Evolutionary conservation across 768 basidiomycete genomes (phyloP), one percentile per base, ranked within the genome.

Genomic region (Podaxis sp.): DNA sequence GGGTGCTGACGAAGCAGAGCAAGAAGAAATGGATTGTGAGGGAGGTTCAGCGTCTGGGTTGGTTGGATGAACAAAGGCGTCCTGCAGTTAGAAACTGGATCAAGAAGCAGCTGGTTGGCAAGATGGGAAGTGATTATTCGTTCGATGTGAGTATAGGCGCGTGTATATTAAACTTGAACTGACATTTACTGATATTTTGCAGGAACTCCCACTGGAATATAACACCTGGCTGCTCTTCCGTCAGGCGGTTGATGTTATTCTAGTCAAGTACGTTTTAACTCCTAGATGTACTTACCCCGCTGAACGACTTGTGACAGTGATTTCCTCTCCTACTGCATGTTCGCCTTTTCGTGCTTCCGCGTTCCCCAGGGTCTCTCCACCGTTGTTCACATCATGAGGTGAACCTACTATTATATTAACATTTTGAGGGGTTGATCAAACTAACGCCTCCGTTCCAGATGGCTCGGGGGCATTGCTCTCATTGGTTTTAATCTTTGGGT

Each of bases 401-500:
- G 57, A 10, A 72, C 16, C 10, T 38, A 23, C 25, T 74, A 9
- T 9, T 35, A 42, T 7, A 25, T 13, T 13, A 11, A 44, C 10
- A 55, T 21, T 23, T 14, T 18, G 14, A n/a, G 25, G 11, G 13
- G 11, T 48, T 27, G 16, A 42, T 62, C 32, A 63, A 55, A 28
- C 58, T 38, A 32, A 32, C 1, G 67, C 60, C 36, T 48, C 42
- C 50, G 7, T 32, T 60, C 2, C 60, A 93, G 93, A 65, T 99
- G 96, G 96, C 73, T 90, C 48, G 89, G 89, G 21, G 97, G 97
- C 4, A 71, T 91, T 62, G 81, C 84, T 0, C 77, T 99, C 25
- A 94, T 98, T 70, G 83, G 82, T 21, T 98, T 98, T 81, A 98
- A 99, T 72, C 81, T 98, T 37, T 98, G 95, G 95, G 94, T 99